Conservation (phyloP, 495 filamentous ascomycete species). For the Cetradonia linearis region DNA sequence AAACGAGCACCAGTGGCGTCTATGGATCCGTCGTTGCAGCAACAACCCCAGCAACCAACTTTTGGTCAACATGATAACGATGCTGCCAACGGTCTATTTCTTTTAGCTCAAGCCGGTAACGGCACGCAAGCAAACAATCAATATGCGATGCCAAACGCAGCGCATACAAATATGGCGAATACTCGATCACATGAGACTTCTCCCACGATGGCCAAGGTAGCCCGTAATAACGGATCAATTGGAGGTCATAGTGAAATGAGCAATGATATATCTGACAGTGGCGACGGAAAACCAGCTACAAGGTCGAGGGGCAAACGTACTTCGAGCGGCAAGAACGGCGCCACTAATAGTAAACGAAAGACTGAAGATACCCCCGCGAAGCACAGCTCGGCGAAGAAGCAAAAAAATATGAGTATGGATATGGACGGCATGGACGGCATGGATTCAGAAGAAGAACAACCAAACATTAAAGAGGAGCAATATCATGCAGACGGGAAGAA, state of each 20-base stretch:
- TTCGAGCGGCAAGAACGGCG: conserved; percentile 35
- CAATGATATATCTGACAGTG: conserved; percentile 60
- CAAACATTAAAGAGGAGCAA: conserved; percentile 43
- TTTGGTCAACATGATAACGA: conserved; percentile 86
- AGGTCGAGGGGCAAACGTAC: conserved; percentile 64
- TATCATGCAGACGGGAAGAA: conserved; percentile 48
- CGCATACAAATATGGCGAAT: conserved; percentile 30
- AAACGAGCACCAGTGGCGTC: conserved; percentile 36
- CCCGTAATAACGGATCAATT: conserved; percentile 31
- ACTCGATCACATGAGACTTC: conserved; percentile 28
- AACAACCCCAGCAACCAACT: conserved; percentile 39
- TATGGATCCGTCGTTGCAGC: conserved; percentile 43
- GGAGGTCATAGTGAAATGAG: conserved; percentile 53
- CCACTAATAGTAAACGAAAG: conserved; percentile 60
- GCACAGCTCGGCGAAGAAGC: conserved; percentile 57
- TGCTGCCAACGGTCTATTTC: conserved; percentile 88
- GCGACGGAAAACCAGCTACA: conserved; percentile 50
- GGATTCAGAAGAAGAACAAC: conserved; percentile 46
- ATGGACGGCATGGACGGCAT: conserved; percentile 45
- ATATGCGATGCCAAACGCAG: conserved; percentile 44
- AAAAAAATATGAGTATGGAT: conserved; percentile 51
- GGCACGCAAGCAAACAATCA: conserved; percentile 45
- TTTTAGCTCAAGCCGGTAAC: conserved; percentile 68
- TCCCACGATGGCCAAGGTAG: conserved; percentile 31
- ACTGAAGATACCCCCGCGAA: conserved; percentile 64